phyloP scores from a whole-genome alignment of 331 rosid species.

The Acacia pycnantha region DNA sequence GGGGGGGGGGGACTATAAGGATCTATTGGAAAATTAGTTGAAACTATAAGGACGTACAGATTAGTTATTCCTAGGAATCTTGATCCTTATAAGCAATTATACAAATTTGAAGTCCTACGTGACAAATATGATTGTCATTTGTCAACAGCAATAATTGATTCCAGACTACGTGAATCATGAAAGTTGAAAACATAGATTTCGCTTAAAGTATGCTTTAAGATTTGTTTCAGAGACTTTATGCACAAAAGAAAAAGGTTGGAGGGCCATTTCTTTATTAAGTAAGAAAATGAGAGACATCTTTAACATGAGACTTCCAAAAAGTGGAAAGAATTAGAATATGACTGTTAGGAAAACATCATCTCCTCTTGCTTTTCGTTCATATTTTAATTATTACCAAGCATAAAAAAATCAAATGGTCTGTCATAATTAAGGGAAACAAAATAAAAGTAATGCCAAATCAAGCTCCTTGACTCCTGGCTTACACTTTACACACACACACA shows the following conservation, averaged over 20 bases:
- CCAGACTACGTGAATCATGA: neutral
- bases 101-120: neutral
- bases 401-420: neutral
- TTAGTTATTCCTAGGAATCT: neutral
- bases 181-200: neutral
- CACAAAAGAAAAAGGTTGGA: neutral
- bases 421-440: neutral
- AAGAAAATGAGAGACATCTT: neutral
- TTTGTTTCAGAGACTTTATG: neutral
- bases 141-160: neutral
- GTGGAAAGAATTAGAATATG: neutral
- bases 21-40: too few species aligned
- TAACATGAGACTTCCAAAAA: neutral
- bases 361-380: slow-evolving; percentile 20
- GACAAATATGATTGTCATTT: neutral
- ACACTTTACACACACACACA: neutral
- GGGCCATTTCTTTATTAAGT: neutral
- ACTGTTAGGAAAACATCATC: neutral
- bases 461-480: slow-evolving; percentile 3
- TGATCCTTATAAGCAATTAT: neutral
- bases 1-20: too few species aligned
- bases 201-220: neutral
- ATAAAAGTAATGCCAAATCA: neutral
- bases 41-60: too few species aligned
- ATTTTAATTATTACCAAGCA: neutral